A percentile compares a stretch with the other conserved stretches of the same genome.
Conservation (phyloP, 805 yeast genomes). For the Saccharomycopsis fermentans region DNA sequence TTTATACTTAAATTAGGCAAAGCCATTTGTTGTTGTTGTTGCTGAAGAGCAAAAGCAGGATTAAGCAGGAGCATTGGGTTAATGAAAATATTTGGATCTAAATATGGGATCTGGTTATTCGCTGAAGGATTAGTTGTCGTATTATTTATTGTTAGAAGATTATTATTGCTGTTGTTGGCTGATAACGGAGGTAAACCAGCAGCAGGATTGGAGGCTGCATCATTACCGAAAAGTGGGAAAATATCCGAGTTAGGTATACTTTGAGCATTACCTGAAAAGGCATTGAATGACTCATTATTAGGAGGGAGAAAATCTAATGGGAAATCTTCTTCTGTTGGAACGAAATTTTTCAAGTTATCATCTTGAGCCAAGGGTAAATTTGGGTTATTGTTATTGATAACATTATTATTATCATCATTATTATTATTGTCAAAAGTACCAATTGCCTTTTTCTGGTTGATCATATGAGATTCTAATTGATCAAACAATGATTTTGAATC, state of each 20-base stretch:
- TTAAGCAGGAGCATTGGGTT: constrained; percentile 19
- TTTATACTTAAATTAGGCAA: neutral
- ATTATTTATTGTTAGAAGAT: neutral
- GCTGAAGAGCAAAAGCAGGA: constrained; percentile 1
- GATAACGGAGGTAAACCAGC: neutral
- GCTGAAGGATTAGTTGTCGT: neutral
- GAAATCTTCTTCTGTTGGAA: constrained; percentile 50
- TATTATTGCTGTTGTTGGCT: neutral
- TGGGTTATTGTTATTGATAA: neutral
- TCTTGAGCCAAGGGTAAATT: constrained; percentile 7
- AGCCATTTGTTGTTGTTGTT: constrained; percentile 2
- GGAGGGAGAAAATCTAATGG: constrained; percentile 59
- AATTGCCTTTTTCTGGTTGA: constrained; percentile 22
- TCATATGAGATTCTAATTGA: constrained; percentile 39
- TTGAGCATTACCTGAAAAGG: constrained; percentile 2
- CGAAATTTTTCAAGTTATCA: constrained; percentile 16
- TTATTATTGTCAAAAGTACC: constrained; percentile 1
- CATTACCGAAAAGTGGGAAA: neutral
- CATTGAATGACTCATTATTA: constrained; percentile 20
- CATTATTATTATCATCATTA: neutral
- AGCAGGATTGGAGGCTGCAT: neutral
- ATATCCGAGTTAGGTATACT: neutral
- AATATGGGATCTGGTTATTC: constrained; percentile 8
- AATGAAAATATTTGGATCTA: constrained; percentile 24
- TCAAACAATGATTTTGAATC: constrained; percentile 39